These are phyloP conservation scores for Ceratocystis cubensis DNA, from an alignment of 2,329 filamentous ascomycete species.

Conservation along the genomic window DNA sequence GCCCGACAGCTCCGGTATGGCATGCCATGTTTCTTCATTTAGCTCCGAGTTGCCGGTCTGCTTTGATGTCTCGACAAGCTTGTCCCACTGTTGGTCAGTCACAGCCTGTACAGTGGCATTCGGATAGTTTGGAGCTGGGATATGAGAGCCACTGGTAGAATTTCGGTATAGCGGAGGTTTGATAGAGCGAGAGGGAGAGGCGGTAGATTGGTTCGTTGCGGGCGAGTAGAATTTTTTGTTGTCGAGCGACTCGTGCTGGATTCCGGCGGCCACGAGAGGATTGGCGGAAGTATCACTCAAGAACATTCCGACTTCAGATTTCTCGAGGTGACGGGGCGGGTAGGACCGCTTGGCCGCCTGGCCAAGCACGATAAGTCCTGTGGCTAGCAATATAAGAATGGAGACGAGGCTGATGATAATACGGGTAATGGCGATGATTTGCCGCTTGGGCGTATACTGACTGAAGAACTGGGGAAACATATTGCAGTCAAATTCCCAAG, in stretches of 20 bases:
- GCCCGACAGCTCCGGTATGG: constrained; percentile 1
- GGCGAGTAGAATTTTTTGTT: not conserved
- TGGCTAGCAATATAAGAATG: not conserved
- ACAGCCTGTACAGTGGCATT: not conserved
- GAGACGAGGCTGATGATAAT: not conserved
- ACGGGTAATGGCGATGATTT: not conserved
- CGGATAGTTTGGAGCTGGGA: not conserved
- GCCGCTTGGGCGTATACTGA: not conserved
- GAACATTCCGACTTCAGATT: not conserved
- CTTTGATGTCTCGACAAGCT: not conserved
- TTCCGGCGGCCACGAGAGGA: not conserved
- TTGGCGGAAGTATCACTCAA: not conserved
- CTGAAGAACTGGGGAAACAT: not conserved
- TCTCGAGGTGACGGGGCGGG: not conserved
- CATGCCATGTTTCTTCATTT: not conserved
- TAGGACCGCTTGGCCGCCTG: not conserved
- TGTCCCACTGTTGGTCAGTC: constrained; percentile 7
- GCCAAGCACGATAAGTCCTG: not conserved
- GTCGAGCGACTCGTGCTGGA: not conserved
- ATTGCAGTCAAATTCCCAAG: not conserved
- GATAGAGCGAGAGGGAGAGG: not conserved
- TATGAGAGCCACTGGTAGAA: not conserved
- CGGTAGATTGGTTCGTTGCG: not conserved
- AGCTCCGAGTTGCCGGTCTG: not conserved
- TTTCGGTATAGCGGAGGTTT: not conserved